A percentile compares a stretch with the other conserved stretches of the same genome.
Conservation (phyloP, 768 basidiomycete genomes). For the Artomyces pyxidatus region DNA sequence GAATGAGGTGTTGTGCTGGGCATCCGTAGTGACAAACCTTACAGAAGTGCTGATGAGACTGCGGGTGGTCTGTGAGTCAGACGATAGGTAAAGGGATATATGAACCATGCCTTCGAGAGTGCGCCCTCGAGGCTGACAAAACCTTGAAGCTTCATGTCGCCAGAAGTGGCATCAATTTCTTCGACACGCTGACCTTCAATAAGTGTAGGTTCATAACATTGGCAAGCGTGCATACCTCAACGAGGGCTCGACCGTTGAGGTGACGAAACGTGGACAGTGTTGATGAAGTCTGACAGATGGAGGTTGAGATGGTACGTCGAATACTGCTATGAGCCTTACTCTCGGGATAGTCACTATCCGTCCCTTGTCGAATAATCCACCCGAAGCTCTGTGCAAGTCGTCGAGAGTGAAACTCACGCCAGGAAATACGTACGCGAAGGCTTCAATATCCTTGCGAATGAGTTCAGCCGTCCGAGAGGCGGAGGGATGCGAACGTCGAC, state of each 20-base stretch:
- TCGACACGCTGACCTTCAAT: conserved; percentile 51
- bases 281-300: conserved; percentile 45
- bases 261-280: conserved; percentile 61
- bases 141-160: conserved; percentile 54
- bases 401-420: conserved; percentile 63
- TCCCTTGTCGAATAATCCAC: conserved; percentile 30
- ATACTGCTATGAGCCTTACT: conserved; percentile 33
- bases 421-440: conserved; percentile 66
- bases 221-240: conserved; percentile 41
- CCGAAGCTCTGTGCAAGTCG: conserved; percentile 34
- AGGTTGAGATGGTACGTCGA: neutral
- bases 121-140: conserved; percentile 81
- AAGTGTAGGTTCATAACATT: conserved; percentile 1
- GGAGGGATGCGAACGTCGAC: conserved; percentile 62
- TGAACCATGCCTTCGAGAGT: conserved; percentile 51
- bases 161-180: conserved; percentile 43
- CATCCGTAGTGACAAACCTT: conserved; percentile 20
- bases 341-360: conserved; percentile 55
- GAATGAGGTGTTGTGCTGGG: conserved; percentile 6
- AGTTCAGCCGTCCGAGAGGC: conserved; percentile 52
- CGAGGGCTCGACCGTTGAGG: conserved; percentile 64
- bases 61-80: too few species aligned
- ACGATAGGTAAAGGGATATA: too few species aligned
- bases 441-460: conserved; percentile 65
- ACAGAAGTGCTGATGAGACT: conserved; percentile 91